Evolutionary conservation across 192 early-diverging fungal genomes (phyloP).

Genomic region (Chytriomyces sp.): DNA sequence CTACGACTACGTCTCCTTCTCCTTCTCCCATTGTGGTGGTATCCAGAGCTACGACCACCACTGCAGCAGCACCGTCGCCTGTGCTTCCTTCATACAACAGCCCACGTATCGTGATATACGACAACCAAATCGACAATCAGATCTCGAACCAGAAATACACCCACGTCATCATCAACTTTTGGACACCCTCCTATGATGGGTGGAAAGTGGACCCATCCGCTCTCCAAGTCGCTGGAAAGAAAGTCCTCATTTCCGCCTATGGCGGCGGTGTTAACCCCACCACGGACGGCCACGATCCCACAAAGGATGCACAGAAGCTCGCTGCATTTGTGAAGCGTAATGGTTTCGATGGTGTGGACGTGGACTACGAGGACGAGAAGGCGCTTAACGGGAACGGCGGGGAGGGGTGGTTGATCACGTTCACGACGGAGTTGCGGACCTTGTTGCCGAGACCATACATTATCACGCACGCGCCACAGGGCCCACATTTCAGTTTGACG

Average conservation of each 20-base stretch:
- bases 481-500: not conserved
- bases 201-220: not conserved
- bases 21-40: not conserved
- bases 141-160: no score
- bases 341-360: slow-evolving; percentile 4
- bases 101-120: no score
- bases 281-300: not conserved
- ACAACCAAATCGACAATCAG: no score
- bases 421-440: not conserved
- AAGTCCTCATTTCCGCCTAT: slow-evolving; percentile 1
- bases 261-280: not conserved
- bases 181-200: no score
- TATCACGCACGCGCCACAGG: slow-evolving; percentile 13
- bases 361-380: not conserved
- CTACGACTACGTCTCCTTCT: not conserved
- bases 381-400: not conserved
- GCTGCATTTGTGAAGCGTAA: not conserved
- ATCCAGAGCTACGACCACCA: not conserved
- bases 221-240: not conserved
- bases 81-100: no score
- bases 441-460: not conserved
- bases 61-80: not conserved
- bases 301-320: not conserved
- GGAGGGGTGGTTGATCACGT: not conserved
- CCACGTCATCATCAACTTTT: no score